phyloP scores from a whole-genome alignment of 495 filamentous ascomycete genomes.

The Hypoxylon subgilvum region DNA sequence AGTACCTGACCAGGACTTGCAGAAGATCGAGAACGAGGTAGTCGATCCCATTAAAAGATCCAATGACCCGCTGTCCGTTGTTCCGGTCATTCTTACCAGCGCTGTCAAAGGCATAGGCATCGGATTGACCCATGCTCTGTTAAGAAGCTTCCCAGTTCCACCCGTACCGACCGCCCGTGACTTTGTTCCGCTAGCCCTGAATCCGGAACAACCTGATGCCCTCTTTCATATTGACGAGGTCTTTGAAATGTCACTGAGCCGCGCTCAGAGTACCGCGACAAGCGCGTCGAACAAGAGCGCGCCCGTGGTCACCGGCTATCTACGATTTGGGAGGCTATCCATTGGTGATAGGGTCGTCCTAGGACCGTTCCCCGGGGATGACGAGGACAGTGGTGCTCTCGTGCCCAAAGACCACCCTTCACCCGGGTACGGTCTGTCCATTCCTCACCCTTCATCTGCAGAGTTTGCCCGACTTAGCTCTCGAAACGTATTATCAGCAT shows the following conservation, averaged over 20 bases:
- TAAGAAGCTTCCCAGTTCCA: slow-evolving; percentile 78
- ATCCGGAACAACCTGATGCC: slow-evolving; percentile 57
- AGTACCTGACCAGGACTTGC: slow-evolving; percentile 52
- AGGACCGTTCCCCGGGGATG: slow-evolving; percentile 72
- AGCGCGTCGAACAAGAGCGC: slow-evolving; percentile 48
- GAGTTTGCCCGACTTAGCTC: slow-evolving; percentile 51
- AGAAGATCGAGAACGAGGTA: slow-evolving; percentile 56
- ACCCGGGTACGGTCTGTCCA: slow-evolving; percentile 47
- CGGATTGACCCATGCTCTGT: slow-evolving; percentile 77
- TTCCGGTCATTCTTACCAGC: slow-evolving; percentile 89
- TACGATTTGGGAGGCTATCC: slow-evolving; percentile 77
- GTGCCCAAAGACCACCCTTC: slow-evolving; percentile 49
- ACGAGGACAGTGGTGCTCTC: slow-evolving; percentile 42
- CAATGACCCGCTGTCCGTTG: slow-evolving; percentile 58
- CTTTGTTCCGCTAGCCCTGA: slow-evolving; percentile 49
- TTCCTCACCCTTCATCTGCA: slow-evolving; percentile 51
- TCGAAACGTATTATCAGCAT: slow-evolving; percentile 49
- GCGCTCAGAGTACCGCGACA: slow-evolving; percentile 54
- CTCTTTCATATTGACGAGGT: slow-evolving; percentile 90
- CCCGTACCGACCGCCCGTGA: slow-evolving; percentile 54
- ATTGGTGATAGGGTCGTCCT: slow-evolving; percentile 80
- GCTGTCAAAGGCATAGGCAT: slow-evolving; percentile 86
- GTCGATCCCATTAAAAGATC: slow-evolving; percentile 53
- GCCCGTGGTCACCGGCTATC: slow-evolving; percentile 79
- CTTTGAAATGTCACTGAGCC: slow-evolving; percentile 61